phyloP scores from a whole-genome alignment of 108 stramenopile species.

The Seminavis robusta region DNA sequence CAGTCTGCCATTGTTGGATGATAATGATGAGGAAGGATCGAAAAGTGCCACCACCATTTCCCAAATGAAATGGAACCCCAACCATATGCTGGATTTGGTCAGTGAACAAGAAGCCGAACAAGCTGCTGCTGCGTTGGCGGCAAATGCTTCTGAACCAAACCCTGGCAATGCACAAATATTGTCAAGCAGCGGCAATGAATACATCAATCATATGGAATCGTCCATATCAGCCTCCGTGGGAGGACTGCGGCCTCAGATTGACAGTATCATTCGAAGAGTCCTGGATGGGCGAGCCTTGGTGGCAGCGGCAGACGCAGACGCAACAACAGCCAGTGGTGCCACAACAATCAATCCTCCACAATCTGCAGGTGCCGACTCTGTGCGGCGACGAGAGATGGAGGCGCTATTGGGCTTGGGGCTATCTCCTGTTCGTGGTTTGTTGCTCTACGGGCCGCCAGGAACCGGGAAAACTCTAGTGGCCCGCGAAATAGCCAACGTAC shows the following conservation, averaged over 20 bases:
- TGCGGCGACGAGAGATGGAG: conserved; percentile 55
- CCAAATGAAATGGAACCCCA: not conserved
- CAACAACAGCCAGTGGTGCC: conserved; percentile 6
- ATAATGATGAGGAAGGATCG: not conserved
- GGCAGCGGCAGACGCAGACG: conserved; percentile 13
- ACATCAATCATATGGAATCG: not conserved
- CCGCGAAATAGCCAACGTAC: conserved; percentile 84
- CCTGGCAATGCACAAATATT: no score
- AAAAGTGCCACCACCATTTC: conserved; percentile 1
- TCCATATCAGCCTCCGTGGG: conserved; percentile 50
- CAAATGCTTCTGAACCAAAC: no score
- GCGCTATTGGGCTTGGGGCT: conserved; percentile 83
- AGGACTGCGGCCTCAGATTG: conserved; percentile 64
- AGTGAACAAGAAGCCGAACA: no score
- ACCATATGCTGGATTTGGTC: conserved; percentile 2
- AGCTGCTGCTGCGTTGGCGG: no score
- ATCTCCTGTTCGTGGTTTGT: conserved; percentile 73
- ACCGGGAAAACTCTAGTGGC: conserved; percentile 92
- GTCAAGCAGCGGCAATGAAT: no score
- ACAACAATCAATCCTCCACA: conserved; percentile 10
- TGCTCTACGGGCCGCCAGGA: conserved; percentile 83
- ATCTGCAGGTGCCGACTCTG: not conserved
- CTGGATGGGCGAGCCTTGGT: conserved; percentile 62
- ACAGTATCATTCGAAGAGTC: conserved; percentile 68
- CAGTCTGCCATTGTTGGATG: not conserved